Percentiles rank a stretch among this genome's conserved stretches.
Evolutionary conservation across 331 rosid genomes (phyloP).

Genomic region (Saraca asoca): DNA sequence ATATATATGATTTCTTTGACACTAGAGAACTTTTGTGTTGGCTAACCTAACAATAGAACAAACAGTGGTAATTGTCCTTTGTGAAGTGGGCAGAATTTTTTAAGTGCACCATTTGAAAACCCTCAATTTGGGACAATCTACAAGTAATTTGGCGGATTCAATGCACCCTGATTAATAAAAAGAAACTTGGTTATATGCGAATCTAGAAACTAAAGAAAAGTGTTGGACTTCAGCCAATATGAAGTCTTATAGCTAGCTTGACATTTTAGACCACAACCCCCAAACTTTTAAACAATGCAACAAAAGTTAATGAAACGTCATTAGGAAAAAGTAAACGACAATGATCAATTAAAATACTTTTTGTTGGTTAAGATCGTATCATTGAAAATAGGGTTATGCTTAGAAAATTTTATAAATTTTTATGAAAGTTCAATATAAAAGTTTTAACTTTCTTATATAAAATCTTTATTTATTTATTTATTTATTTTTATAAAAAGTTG

Average conservation of each 20-base stretch:
- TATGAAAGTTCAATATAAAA: too few relatives aligned
- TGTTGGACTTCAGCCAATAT: slow-evolving; percentile 32
- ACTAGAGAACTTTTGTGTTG: slow-evolving; percentile 4
- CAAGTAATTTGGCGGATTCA: slow-evolving; percentile 34
- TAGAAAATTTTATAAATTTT: too few relatives aligned
- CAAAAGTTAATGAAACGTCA: slow-evolving; percentile 30
- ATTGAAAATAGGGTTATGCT: too few relatives aligned
- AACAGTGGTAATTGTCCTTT: slow-evolving; percentile 35
- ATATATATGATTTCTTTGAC: too few relatives aligned
- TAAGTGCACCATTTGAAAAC: not conserved
- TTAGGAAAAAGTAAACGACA: slow-evolving; percentile 23
- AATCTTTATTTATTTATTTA: too few relatives aligned
- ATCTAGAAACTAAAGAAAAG: slow-evolving; percentile 31
- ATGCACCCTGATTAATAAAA: slow-evolving; percentile 7
- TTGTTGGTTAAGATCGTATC: too few relatives aligned
- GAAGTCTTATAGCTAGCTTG: slow-evolving; percentile 32
- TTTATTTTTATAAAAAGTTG: too few relatives aligned
- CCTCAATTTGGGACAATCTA: slow-evolving; percentile 34
- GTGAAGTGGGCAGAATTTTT: slow-evolving; percentile 23
- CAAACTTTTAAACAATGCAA: slow-evolving; percentile 31
- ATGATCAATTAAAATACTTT: not conserved
- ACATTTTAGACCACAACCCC: slow-evolving; percentile 21
- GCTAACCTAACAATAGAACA: slow-evolving; percentile 25
- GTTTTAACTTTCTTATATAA: too few relatives aligned
- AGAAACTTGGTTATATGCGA: not conserved